phyloP scores from a whole-genome alignment of 306 rosid species.

The Hippophae tibetana region DNA sequence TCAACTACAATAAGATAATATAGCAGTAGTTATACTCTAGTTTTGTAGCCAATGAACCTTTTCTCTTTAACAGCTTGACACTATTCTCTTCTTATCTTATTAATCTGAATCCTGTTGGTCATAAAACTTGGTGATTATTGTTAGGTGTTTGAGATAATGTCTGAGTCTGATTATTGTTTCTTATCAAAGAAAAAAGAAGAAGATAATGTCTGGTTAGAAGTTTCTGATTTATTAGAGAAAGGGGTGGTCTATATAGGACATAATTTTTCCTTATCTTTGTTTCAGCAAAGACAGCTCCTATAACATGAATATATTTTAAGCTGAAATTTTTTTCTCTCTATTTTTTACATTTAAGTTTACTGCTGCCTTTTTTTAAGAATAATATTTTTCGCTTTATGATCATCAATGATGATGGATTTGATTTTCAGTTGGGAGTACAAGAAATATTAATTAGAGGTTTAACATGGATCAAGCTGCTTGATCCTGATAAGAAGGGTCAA shows the following conservation, averaged over 20 bases:
- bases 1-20: too few relatives aligned
- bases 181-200: too few relatives aligned
- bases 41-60: neutral
- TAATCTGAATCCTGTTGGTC: neutral
- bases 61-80: neutral
- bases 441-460: constrained; percentile 61
- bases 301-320: neutral
- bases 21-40: neutral
- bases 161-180: too few relatives aligned
- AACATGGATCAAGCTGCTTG: constrained; percentile 79
- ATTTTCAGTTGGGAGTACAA: constrained; percentile 60
- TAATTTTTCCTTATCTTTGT: too few relatives aligned
- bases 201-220: too few relatives aligned
- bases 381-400: neutral
- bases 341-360: constrained; percentile 7
- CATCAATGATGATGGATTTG: constrained; percentile 8
- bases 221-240: too few relatives aligned
- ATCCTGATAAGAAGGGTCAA: constrained; percentile 80
- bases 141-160: neutral
- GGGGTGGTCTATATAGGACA: too few relatives aligned
- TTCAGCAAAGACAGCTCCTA: too few relatives aligned
- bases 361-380: neutral
- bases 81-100: neutral
- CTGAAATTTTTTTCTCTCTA: neutral
- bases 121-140: neutral